Conservation (phyloP, 345 rosid genomes). For the Syzygium aromaticum region DNA sequence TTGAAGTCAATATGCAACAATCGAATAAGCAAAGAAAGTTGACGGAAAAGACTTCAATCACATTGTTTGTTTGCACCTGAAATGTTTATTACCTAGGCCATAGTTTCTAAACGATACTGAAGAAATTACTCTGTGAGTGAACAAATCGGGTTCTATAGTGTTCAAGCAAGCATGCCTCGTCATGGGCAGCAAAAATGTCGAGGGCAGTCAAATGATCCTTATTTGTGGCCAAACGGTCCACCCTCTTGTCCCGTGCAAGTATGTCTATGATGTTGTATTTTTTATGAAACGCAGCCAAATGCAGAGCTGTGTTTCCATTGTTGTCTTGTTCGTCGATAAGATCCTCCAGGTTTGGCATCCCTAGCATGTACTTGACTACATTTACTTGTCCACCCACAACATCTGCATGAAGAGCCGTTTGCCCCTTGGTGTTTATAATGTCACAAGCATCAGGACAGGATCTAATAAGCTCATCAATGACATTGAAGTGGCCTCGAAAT, state of each 20-base stretch:
- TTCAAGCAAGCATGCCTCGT: not conserved
- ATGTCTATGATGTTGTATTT: rapidly evolving
- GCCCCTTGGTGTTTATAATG: not conserved
- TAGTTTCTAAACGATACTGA: no score
- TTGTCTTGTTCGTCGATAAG: no score
- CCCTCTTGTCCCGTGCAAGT: not conserved
- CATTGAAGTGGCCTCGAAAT: not conserved
- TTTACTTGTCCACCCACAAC: rapidly evolving
- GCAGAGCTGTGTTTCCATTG: not conserved
- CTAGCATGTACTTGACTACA: not conserved
- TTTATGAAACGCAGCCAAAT: not conserved
- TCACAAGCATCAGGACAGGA: not conserved
- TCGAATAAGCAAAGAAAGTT: no score
- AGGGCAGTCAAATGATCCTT: not conserved
- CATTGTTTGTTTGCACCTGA: no score
- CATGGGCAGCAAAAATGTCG: not conserved
- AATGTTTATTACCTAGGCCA: no score
- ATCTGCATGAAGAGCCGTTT: not conserved
- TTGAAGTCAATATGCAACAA: no score
- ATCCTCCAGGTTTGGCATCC: rapidly evolving
- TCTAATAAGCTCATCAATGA: rapidly evolving
- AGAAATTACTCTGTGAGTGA: not conserved
- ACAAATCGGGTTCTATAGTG: not conserved
- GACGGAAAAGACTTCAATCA: no score
- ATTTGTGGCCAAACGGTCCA: not conserved